Evolutionary conservation across 1,139 yeast species (phyloP), one percentile per base, ranked within the genome.

Genomic region (Arxiozyma heterogenica): DNA sequence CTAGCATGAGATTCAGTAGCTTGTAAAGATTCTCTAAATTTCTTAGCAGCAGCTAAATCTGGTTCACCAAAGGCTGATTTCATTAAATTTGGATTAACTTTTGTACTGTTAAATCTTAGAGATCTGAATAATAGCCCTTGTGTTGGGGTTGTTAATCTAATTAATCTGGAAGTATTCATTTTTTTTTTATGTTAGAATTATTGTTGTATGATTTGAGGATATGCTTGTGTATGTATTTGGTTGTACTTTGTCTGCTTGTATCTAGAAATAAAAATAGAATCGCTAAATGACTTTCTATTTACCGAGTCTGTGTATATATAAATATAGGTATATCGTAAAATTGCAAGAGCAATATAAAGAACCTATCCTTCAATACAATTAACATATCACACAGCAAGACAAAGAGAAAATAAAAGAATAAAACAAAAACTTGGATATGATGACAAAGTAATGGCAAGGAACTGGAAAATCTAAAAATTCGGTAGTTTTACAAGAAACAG

Each of bases 1-100:
- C 73, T 78, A 55, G 96, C 90, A 75, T 93, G 98, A 68, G 84
- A 83, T 64, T 76, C 78, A 67, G 88, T 81, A 64, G 84, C 89
- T 64, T 81, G 73, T 54, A 74, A 54, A 51, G 69, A 67, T 56
- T 75, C 73, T 62, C 71, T 71, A 73, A 75, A 83, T 41, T 76
- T 82, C 63, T 75, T 71, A 57, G 81, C 87, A 63, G 82, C 82
- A 55, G 73, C 78, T 52, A 75, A 65, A 65, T 80, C 73, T 57
- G 80, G 71, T 44, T 67, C 63, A 44, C 68, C 69, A 53, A 64
- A 66, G n/a, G 71, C 71, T 50, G 69, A 69, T 44, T 67, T 62
- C 58, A 67, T 52, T 38, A 68, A 69, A 49, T 63, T 54, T 51
- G 65, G 61, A 50, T 68, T 69, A 47, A 64, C 52, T 21, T 44